Conservation (phyloP, 345 rosid species). For the Carallia brachiata region DNA sequence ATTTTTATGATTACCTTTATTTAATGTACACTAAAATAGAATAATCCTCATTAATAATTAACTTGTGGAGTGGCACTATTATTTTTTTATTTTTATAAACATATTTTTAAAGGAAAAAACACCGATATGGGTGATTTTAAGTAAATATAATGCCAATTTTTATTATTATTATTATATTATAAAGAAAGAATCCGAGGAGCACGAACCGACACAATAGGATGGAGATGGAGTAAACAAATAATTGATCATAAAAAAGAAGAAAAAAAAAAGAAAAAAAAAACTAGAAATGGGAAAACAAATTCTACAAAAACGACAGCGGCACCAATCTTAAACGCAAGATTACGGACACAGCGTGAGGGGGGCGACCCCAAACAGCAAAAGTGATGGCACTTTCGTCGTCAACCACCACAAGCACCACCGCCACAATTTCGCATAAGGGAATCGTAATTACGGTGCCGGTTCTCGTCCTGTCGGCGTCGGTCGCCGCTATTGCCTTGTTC, state of each 20-base stretch:
- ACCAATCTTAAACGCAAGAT: not conserved
- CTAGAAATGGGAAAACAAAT: not conserved
- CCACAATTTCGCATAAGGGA: slow-evolving; percentile 49
- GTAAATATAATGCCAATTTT: too few relatives aligned
- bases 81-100: too few relatives aligned
- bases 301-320: not conserved
- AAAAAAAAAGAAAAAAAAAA: not conserved
- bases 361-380: not conserved
- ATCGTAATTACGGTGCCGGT: slow-evolving; percentile 61
- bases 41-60: too few relatives aligned
- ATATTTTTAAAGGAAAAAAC: too few relatives aligned
- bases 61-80: too few relatives aligned
- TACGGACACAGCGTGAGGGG: not conserved
- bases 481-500: slow-evolving; percentile 59
- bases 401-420: not conserved
- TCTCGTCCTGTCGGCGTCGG: slow-evolving; percentile 61
- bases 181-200: too few relatives aligned
- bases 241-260: not conserved
- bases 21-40: too few relatives aligned
- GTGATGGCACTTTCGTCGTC: slow-evolving; percentile 18
- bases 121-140: too few relatives aligned
- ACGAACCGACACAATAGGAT: too few relatives aligned
- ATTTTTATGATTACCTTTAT: too few relatives aligned
- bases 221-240: too few relatives aligned
- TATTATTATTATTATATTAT: too few relatives aligned